phyloP scores from a whole-genome alignment of 495 filamentous ascomycete genomes.

The Halenospora varia region DNA sequence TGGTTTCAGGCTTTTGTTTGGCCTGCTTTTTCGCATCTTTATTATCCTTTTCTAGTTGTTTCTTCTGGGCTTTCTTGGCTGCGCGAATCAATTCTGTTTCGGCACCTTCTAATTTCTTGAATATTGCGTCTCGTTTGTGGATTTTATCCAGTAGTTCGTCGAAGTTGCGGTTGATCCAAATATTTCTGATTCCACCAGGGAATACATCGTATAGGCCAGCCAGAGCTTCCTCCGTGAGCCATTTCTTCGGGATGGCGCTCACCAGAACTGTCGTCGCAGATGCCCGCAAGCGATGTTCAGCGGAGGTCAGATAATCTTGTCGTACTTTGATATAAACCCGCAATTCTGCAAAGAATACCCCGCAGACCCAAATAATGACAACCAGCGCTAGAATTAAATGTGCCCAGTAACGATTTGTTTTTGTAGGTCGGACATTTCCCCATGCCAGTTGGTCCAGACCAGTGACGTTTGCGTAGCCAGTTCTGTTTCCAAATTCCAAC shows the following conservation, averaged over 20 bases:
- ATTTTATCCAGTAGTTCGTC: constrained; percentile 87
- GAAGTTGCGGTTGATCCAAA: constrained; percentile 94
- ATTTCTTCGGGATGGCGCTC: constrained; percentile 81
- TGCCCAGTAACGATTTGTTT: constrained; percentile 80
- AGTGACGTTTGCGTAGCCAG: constrained; percentile 41
- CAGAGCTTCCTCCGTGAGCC: constrained; percentile 78
- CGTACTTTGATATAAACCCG: constrained; percentile 90
- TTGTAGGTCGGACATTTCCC: constrained; percentile 75
- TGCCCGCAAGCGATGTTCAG: constrained; percentile 90
- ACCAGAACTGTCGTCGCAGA: constrained; percentile 95
- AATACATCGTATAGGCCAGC: constrained; percentile 92
- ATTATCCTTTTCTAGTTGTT: constrained; percentile 58
- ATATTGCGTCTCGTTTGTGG: constrained; percentile 66
- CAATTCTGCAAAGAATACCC: constrained; percentile 82
- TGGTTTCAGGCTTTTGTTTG: constrained; percentile 37
- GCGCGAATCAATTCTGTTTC: constrained; percentile 78
- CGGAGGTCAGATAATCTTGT: constrained; percentile 92
- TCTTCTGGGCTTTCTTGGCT: constrained; percentile 72
- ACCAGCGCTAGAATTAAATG: constrained; percentile 80
- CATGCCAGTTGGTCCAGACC: constrained; percentile 82
- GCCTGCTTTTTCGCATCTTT: constrained; percentile 55
- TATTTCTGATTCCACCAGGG: constrained; percentile 90
- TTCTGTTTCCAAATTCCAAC: constrained; percentile 12
- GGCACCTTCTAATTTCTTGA: constrained; percentile 69
- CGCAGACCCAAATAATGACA: constrained; percentile 79